Evolutionary conservation across 2,329 filamentous ascomycete species (phyloP), one percentile per base, ranked within the genome.

Genomic region (Ceratocystis harringtonii): DNA sequence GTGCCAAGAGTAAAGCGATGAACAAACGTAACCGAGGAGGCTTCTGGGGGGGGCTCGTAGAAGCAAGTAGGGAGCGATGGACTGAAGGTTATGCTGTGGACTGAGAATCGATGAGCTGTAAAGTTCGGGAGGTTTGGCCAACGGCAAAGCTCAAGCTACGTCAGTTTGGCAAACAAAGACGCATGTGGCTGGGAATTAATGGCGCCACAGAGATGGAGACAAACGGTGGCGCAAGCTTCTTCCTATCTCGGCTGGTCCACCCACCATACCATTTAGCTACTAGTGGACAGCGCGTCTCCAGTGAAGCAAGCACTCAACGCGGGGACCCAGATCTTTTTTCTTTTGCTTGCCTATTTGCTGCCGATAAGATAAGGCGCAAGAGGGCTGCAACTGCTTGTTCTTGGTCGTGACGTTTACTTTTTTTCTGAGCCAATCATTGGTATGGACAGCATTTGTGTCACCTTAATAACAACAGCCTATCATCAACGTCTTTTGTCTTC

Each of bases 31-130:
- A 4, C 25, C 48, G 19, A 15, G 4, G 19, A 28, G 22, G 17
- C 1, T 32, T 15, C 28, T n/a, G 8, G n/a, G 28, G 28, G 25
- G 15, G 15, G 69, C 66, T 65, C 62, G 70, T 71, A 70, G 8
- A 25, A 52, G 25, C 19, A 52, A 52, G 48, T 25, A 22, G 10
- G 22, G 12, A 25, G 25, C 8, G 48, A 22, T 10, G 48, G 22
- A 50, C 12, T 25, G 19, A 50, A 22, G 48, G 19, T n/a, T 50
- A 19, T 22, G 48, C 48, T 25, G 48, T 41, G 12, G 36, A 12
- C 36, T 41, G 36, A 3, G 36, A 41, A 5, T 41, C 3, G 48
- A 52, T 52, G 48, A 2, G 10, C 36, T 52, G 19, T 52, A 10
- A 52, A 15, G 48, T 52, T 25, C 22, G 22, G 28, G 48, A 52